These are phyloP conservation scores for Neurospora intermedia DNA, from an alignment of 495 filamentous ascomycete genomes.

Conservation along the genomic window DNA sequence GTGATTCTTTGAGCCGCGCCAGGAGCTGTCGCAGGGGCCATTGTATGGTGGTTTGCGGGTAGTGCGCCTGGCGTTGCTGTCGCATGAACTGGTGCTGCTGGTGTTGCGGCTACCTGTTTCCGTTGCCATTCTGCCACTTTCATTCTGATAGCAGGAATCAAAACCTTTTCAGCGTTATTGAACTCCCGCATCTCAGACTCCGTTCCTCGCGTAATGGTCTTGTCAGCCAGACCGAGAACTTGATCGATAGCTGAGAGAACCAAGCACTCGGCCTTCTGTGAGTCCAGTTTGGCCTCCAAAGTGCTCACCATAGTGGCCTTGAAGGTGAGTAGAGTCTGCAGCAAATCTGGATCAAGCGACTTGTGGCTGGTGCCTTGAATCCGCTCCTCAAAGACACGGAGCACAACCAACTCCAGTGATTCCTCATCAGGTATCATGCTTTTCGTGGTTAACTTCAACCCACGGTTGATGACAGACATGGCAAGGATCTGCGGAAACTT, in stretches of 20 bases:
- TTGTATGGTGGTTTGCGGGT: background rate
- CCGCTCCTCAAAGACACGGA: constrained; percentile 17
- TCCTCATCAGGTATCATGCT: constrained; percentile 16
- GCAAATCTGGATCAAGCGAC: constrained; percentile 16
- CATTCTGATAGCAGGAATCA: constrained; percentile 14
- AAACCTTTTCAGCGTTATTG: constrained; percentile 18
- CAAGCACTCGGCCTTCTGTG: constrained; percentile 20
- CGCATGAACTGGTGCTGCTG: background rate
- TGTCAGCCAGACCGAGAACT: constrained; percentile 24
- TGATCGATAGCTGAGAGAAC: constrained; percentile 27
- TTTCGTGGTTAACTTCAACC: constrained; percentile 17
- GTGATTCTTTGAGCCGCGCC: background rate
- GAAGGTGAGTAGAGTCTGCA: constrained; percentile 15
- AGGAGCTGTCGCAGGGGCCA: background rate
- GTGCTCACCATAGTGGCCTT: constrained; percentile 18
- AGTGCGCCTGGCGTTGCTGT: background rate
- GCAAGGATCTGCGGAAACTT: constrained; percentile 14
- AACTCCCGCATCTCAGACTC: constrained; percentile 16
- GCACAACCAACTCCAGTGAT: constrained; percentile 19
- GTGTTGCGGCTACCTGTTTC: constrained; percentile 3
- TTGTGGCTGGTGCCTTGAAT: constrained; percentile 6
- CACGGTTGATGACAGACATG: constrained; percentile 25
- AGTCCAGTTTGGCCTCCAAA: constrained; percentile 15
- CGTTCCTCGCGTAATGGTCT: constrained; percentile 16
- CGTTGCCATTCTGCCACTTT: constrained; percentile 15